Conservation (phyloP, 208 protist species). For the Trypanosomatidae sp. region DNA sequence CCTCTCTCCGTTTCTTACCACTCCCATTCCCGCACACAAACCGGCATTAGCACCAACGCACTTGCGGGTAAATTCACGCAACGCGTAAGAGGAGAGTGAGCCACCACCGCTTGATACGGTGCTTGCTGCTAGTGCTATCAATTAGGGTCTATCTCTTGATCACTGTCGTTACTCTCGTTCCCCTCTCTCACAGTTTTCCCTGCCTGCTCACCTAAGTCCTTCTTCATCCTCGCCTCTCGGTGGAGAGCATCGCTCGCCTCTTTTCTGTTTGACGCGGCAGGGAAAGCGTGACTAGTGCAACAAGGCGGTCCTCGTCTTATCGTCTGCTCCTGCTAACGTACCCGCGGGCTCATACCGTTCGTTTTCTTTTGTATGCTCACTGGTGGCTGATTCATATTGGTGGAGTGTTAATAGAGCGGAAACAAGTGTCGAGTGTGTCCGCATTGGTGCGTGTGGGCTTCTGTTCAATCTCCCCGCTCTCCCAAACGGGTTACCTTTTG, state of each 20-base stretch:
- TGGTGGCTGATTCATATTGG: background rate
- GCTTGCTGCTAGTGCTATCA: background rate
- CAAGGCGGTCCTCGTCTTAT: background rate
- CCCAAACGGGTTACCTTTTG: background rate
- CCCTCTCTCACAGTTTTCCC: background rate
- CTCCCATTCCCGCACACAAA: background rate
- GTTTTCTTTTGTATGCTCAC: background rate
- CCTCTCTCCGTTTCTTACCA: background rate
- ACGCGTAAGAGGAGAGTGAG: background rate
- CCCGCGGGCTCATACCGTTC: background rate
- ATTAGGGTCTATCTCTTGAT: background rate
- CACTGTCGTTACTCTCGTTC: background rate
- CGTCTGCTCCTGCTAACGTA: background rate
- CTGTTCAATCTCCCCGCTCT: background rate
- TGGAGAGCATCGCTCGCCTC: background rate
- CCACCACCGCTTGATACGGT: background rate
- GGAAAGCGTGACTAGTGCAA: background rate
- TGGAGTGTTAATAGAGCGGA: background rate
- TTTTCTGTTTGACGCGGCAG: background rate
- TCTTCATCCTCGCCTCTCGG: background rate
- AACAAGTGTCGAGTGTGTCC: slow-evolving; percentile 2
- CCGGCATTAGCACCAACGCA: background rate
- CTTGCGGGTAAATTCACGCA: background rate
- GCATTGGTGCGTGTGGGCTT: slow-evolving; percentile 9
- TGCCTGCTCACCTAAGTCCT: background rate